A percentile compares a stretch with the other conserved stretches of the same genome.
Conservation (phyloP, 1,284 basidiomycete genomes). For the Cutaneotrichosporon dermatis region DNA sequence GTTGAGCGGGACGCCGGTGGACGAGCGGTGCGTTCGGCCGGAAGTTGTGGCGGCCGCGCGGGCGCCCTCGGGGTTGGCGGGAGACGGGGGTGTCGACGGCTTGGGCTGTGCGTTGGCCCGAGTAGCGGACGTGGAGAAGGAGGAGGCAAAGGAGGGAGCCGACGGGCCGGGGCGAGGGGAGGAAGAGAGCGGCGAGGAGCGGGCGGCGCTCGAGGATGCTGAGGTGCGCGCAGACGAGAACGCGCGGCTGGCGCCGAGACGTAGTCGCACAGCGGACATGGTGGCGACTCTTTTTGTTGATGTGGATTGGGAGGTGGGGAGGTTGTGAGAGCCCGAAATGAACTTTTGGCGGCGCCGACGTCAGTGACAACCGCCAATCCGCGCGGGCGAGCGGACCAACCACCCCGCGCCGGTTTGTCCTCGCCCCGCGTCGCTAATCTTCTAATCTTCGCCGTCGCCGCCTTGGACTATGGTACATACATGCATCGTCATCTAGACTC, state of each 20-base stretch:
- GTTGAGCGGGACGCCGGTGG: slow-evolving; percentile 18
- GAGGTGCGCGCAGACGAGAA: too few species aligned
- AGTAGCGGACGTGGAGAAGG: too few species aligned
- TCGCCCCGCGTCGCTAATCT: too few species aligned
- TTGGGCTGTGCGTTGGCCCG: neutral
- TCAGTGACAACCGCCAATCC: too few species aligned
- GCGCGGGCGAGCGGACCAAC: neutral
- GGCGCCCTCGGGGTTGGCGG: neutral
- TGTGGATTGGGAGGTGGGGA: neutral
- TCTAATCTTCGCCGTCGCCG: neutral
- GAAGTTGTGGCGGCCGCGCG: neutral
- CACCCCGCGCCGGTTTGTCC: neutral
- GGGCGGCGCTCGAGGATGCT: neutral
- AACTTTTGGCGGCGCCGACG: neutral
- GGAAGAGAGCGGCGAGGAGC: neutral
- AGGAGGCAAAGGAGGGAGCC: neutral
- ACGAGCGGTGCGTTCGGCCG: slow-evolving; percentile 3
- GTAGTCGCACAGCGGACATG: too few species aligned
- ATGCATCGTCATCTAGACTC: neutral
- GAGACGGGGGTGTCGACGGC: neutral
- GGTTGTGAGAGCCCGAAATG: neutral
- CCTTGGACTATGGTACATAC: neutral
- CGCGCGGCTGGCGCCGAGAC: too few species aligned
- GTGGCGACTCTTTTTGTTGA: too few species aligned
- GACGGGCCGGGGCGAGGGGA: neutral